A percentile compares a stretch with the other conserved stretches of the same genome.
phyloP scores from a whole-genome alignment of 441 rosid genomes.

The Adansonia madagascariensis region DNA sequence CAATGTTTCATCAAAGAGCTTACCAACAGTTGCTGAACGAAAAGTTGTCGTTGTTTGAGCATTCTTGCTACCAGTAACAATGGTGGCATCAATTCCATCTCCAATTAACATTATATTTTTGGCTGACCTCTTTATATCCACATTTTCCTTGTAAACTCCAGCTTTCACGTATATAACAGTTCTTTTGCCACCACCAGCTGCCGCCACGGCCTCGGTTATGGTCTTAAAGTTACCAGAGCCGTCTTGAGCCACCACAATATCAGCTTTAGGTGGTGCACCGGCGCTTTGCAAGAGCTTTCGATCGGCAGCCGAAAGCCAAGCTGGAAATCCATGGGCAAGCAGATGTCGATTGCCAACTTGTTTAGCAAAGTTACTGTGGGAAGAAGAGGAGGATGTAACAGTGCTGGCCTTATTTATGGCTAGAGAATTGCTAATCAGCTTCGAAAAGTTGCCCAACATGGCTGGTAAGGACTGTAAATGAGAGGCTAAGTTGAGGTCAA shows the following conservation, averaged over 20 bases:
- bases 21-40: conserved; percentile 65
- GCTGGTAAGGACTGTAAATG: conserved; percentile 41
- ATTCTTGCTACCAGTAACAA: conserved; percentile 50
- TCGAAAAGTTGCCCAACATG: conserved; percentile 47
- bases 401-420: conserved; percentile 50
- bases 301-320: conserved; percentile 51
- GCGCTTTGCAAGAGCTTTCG: conserved; percentile 47
- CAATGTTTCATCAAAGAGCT: not conserved
- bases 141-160: conserved; percentile 54
- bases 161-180: conserved; percentile 56
- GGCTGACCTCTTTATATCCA: conserved; percentile 43
- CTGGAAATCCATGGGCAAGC: conserved; percentile 46
- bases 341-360: conserved; percentile 43
- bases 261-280: conserved; percentile 29
- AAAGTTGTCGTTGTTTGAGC: conserved; percentile 53
- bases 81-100: conserved; percentile 58
- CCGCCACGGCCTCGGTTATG: conserved; percentile 53
- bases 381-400: not conserved
- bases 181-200: conserved; percentile 43
- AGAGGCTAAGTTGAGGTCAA: conserved; percentile 48
- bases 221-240: conserved; percentile 58
- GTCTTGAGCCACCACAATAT: conserved; percentile 63
- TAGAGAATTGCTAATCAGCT: conserved; percentile 69
- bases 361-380: not conserved
- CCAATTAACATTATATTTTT: conserved; percentile 54